Evolutionary conservation across 257 asterid species (phyloP), one percentile per base, ranked within the genome.

Genomic region (Nicotiana tomentosiformis): DNA sequence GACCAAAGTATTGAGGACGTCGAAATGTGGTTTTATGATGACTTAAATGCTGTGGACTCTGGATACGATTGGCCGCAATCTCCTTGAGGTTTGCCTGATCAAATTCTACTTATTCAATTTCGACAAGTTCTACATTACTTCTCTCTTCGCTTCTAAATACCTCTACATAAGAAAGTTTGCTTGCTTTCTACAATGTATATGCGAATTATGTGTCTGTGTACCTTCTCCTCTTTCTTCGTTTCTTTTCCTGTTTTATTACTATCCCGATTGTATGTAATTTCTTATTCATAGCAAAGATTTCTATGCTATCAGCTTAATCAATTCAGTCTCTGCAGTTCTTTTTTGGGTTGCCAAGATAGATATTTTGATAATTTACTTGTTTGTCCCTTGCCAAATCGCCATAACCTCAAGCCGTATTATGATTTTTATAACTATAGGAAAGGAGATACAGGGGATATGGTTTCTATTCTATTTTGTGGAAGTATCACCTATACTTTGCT

Each of bases 11-110:
- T 89, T 15, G 96, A 91, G 81, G 98, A 88, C 3, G 89, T 92
- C 0, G 94, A 88, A 84, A 89, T 95, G 94, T 90, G 96, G 96
- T 93, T 93, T 72, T 93, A 93, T 30, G 92, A 92, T 51, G 94
- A 89, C 83, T 87, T 85, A 17, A 84, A 91, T 84, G 89, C 83
- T 33, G 88, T 87, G 4, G 97, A 90, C 88, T 89, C 89, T 30
- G 93, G 93, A 8, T 91, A 86, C 82, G 97, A 91, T 83, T 92
- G 97, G 98, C 97, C 97, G 1, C 97, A 84, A 66, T 90, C 94
- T 81, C 98, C 97, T 85, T 91, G 68, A 88, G 83, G 86, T 86
- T 4, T 66, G 86, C 32, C 32, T 3, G 2, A 46, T 72, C 60
- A 72, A 43, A 46, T 20, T 46, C 37, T 39, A 72, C 58, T 20